Conservation (phyloP, 768 basidiomycete genomes). For the Amanita inopinata region DNA sequence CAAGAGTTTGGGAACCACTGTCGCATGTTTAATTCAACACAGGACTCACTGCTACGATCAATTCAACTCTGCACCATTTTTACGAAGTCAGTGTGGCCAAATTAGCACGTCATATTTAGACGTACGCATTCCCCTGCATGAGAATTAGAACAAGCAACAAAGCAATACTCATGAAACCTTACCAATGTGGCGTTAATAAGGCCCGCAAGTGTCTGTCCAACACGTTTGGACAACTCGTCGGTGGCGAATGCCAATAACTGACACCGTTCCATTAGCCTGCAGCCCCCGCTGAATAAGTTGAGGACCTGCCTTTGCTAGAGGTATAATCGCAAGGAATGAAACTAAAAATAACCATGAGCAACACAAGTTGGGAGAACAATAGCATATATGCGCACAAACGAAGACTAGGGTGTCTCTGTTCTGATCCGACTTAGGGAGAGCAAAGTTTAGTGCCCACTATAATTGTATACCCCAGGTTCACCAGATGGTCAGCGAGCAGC, state of each 20-base stretch:
- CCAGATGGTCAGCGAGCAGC: neutral
- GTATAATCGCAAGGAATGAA: slow-evolving; percentile 75
- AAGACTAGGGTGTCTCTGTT: slow-evolving; percentile 56
- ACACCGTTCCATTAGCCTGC: neutral
- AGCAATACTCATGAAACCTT: slow-evolving; percentile 14
- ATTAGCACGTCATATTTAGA: slow-evolving; percentile 11
- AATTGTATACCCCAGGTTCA: neutral
- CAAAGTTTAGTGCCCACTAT: slow-evolving; percentile 70
- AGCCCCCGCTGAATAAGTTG: neutral
- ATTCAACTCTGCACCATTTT: slow-evolving; percentile 37
- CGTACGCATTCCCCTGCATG: slow-evolving; percentile 41
- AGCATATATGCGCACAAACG: slow-evolving; percentile 42
- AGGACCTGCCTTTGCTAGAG: slow-evolving; percentile 61
- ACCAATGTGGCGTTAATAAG: slow-evolving; percentile 81
- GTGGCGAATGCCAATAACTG: slow-evolving; percentile 79
- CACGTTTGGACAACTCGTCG: slow-evolving; percentile 72
- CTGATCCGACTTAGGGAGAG: slow-evolving; percentile 24
- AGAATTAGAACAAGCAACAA: slow-evolving; percentile 6
- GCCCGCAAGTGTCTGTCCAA: slow-evolving; percentile 78
- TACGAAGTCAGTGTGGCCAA: slow-evolving; percentile 15
- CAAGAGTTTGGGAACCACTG: neutral
- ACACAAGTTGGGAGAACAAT: slow-evolving; percentile 1
- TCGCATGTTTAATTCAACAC: neutral
- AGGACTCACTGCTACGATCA: slow-evolving; percentile 66
- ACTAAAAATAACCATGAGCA: slow-evolving; percentile 27